Base-by-base conservation (phyloP, 225 moss, liverwort and hornwort genomes). In the Sphagnum contortum region DNA sequence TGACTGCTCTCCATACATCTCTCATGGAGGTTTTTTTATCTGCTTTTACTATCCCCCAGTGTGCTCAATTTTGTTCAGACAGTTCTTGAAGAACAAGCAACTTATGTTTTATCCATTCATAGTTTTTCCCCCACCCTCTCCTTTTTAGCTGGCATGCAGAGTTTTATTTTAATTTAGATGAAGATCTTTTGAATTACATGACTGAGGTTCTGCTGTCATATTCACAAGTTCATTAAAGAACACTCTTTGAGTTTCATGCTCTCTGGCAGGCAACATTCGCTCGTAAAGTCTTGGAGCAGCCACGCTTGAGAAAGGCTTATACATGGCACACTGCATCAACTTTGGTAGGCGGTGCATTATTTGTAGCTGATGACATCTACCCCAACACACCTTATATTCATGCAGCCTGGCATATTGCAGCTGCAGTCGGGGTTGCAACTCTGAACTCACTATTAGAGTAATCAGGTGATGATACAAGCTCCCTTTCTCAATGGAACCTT, bases 361-460 rank as follows among this genome's bases (percentile, higher is more conserved):
- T 91, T 70, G 85, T 98, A 61, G 96, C 84, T 2, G 96, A 98
- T 47, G 96, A 98, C 65, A 4, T 89, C 12, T 75, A 65, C 68
- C 87, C 90, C 10, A 75, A 82, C 49, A 75, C 81, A 12, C 91
- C 96, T 7, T 98, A 82, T 64, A 76, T 93, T 63, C 96, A 98
- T 74, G 92, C 96, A 63, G 96, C 90, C 13, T 93, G 96, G 96
- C 96, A 98, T 79, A 63, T 93, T 45, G 83, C 93, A 55, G 96
- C 96, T 63, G 93, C 87, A 64, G 66, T 91, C 3, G 87, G 96
- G 14, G 59, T 98, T 49, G 77, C 93, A 75, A 98, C 96, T 3
- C 56, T 81, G 8, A 84, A 81, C 66, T 73, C 81, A 2, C 81
- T 84, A 50, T 57, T 75, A 5, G 69, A 84, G 63, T 80, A 70